Evolutionary conservation across 495 filamentous ascomycete species (phyloP).

Genomic region (Jackrogersella minutella): DNA sequence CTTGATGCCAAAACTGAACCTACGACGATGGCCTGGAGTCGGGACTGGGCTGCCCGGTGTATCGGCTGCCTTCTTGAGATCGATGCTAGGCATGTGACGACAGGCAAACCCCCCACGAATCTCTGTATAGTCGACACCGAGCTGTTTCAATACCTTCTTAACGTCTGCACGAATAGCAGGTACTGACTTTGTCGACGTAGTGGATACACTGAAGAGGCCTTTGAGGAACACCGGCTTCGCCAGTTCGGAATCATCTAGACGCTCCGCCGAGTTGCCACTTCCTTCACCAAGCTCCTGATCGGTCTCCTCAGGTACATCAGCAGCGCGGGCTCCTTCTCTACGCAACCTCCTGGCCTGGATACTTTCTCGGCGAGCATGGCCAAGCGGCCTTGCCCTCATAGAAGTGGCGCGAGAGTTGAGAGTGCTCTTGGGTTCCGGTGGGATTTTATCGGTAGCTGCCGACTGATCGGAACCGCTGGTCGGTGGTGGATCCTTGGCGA

Average conservation of each 20-base stretch:
- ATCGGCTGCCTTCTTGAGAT: slow-evolving; percentile 75
- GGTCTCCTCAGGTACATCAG: slow-evolving; percentile 83
- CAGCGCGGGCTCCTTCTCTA: slow-evolving; percentile 67
- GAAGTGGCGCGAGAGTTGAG: slow-evolving; percentile 62
- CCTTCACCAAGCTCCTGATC: slow-evolving; percentile 64
- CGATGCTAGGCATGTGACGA: slow-evolving; percentile 86
- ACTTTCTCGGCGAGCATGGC: slow-evolving; percentile 88
- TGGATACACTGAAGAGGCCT: slow-evolving; percentile 96
- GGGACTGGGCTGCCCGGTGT: slow-evolving; percentile 59
- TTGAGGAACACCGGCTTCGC: slow-evolving; percentile 96
- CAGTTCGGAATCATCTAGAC: slow-evolving; percentile 63
- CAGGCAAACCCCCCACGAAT: slow-evolving; percentile 95
- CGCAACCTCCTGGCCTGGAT: slow-evolving; percentile 80
- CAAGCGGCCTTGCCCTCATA: slow-evolving; percentile 85
- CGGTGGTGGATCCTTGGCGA: slow-evolving; percentile 65
- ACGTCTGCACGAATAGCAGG: slow-evolving; percentile 87
- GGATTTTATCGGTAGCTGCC: slow-evolving; percentile 54
- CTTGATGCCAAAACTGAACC: slow-evolving; percentile 81
- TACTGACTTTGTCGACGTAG: slow-evolving; percentile 91
- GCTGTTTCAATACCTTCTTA: slow-evolving; percentile 84
- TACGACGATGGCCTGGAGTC: slow-evolving; percentile 69
- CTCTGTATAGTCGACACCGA: slow-evolving; percentile 89
- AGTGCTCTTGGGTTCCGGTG: slow-evolving; percentile 44
- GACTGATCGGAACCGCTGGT: slow-evolving; percentile 85
- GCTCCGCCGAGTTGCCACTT: slow-evolving; percentile 61